Conservation (phyloP, 1,284 basidiomycete species). For the Cutaneotrichosporon cyanovorans region DNA sequence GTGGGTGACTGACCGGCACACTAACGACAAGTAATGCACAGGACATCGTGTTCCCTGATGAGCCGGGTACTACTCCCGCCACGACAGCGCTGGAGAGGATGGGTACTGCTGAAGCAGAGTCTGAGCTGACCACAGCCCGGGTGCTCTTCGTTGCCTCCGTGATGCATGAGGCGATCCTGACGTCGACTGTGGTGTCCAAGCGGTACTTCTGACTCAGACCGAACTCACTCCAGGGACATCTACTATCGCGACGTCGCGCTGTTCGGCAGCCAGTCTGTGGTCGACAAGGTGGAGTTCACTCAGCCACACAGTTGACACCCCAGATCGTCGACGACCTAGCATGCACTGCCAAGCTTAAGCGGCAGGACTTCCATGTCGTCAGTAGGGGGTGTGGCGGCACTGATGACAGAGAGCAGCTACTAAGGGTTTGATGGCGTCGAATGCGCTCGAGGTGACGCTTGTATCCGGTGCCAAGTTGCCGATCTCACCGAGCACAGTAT, state of each 20-base stretch:
- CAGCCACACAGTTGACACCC: background rate
- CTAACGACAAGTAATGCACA: conserved; percentile 19
- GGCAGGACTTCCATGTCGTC: conserved; percentile 73
- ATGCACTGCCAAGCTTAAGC: conserved; percentile 63
- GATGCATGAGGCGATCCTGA: conserved; percentile 32
- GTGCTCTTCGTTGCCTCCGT: conserved; percentile 24
- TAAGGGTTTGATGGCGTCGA: conserved; percentile 74
- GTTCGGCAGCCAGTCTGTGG: conserved; percentile 64
- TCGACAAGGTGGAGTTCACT: conserved; percentile 59
- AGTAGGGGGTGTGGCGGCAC: conserved; percentile 21
- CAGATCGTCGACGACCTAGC: conserved; percentile 83
- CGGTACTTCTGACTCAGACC: conserved; percentile 16
- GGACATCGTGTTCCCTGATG: conserved; percentile 26
- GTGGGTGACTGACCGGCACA: background rate
- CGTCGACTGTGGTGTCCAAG: conserved; percentile 24
- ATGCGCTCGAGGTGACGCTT: conserved; percentile 55
- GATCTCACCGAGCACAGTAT: conserved; percentile 54
- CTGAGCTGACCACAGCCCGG: conserved; percentile 21
- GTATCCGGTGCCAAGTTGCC: conserved; percentile 53
- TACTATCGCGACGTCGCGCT: conserved; percentile 74
- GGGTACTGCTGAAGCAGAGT: conserved; percentile 10
- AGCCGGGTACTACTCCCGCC: conserved; percentile 8
- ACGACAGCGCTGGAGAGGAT: conserved; percentile 16
- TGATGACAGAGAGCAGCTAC: conserved; percentile 65
- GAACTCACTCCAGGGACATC: conserved; percentile 57